phyloP scores from a whole-genome alignment of 2,329 filamentous ascomycete genomes.

The Calonectria hawksworthii region DNA sequence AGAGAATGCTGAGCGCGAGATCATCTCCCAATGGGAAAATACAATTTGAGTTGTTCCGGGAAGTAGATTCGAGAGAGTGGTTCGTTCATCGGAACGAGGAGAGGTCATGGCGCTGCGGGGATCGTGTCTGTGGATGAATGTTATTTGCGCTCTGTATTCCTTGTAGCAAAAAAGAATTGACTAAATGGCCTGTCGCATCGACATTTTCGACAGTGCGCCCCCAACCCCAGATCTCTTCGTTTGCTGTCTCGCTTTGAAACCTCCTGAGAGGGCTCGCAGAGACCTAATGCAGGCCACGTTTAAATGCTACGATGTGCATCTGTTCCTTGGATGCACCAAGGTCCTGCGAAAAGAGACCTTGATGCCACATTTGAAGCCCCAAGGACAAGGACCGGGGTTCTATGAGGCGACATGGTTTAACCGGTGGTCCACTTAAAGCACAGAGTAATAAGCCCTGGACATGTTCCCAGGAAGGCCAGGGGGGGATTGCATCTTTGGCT shows the following conservation, averaged over 20 bases:
- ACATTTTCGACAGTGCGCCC: background rate
- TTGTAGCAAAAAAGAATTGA: background rate
- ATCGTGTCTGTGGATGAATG: slow-evolving; percentile 11
- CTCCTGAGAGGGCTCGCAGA: background rate
- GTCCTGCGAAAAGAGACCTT: slow-evolving; percentile 20
- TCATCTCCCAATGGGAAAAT: background rate
- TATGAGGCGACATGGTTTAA: slow-evolving; percentile 17
- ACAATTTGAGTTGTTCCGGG: slow-evolving; percentile 11
- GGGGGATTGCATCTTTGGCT: slow-evolving; percentile 32
- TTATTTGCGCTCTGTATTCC: background rate
- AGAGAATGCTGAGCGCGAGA: background rate
- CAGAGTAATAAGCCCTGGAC: slow-evolving; percentile 26
- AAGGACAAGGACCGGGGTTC: slow-evolving; percentile 27
- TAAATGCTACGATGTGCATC: slow-evolving; percentile 11
- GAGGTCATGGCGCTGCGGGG: slow-evolving; percentile 18
- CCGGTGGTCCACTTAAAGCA: slow-evolving; percentile 14
- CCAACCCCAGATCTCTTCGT: background rate
- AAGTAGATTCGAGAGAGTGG: slow-evolving; percentile 12
- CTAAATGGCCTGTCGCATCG: background rate
- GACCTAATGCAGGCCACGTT: slow-evolving; percentile 4
- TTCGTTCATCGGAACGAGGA: slow-evolving; percentile 9
- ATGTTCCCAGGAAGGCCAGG: slow-evolving; percentile 26
- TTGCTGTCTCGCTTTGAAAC: background rate
- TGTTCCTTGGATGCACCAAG: background rate
- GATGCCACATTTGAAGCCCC: slow-evolving; percentile 27